Base-by-base conservation (phyloP, 148 eudicot species). In the Fagopyrum homotropicum region DNA sequence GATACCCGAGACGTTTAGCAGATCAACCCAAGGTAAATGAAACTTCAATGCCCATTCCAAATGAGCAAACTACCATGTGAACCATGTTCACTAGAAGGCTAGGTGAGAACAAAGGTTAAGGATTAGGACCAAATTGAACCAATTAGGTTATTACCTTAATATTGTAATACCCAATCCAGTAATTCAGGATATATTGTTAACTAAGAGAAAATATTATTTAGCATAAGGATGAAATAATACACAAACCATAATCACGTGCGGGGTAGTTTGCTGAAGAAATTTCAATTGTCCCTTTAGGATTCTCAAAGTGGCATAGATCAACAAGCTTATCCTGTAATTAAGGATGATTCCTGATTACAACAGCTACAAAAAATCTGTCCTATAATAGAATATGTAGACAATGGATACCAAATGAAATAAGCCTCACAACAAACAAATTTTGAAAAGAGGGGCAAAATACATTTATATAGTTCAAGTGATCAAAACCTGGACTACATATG, bases 281-380 rank as follows among this genome's bases (percentile, higher is more conserved):
- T 85, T 95, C 97, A 80, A 97, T 86, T 72, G 97, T 95, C 79
- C 99, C 99, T 63, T 90, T 96, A 9, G 93, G 85, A 86, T 83
- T 95, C 81, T 92, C 99, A 46, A 94, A 95, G 82, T 95, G 99
- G 83, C 96, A 95, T 75, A 95, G 91, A 78, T 94, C 99, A 76
- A 92, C 96, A 80, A 94, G 99, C 80, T 88, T 92, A 76, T 86
- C 93, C 76, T 76, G 76, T 76, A 92, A 80, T 57, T 89, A 97
- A 59, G 92, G 89, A 73, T 51, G 89, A 55, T 87, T 85, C 83
- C 96, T 89, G 64, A 89, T 84, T 75, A 90, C 89, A 60, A 92
- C 99, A n/a, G 99, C 86, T 64, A 95, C 99, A 81, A 95, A 95
- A 82, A 95, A 92, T 75, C 92, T 92, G 75, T 95, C 99, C 97